A percentile compares a stretch with the other conserved stretches of the same genome.
phyloP scores from a whole-genome alignment of 1,284 basidiomycete genomes.

The Volvariella volvacea region DNA sequence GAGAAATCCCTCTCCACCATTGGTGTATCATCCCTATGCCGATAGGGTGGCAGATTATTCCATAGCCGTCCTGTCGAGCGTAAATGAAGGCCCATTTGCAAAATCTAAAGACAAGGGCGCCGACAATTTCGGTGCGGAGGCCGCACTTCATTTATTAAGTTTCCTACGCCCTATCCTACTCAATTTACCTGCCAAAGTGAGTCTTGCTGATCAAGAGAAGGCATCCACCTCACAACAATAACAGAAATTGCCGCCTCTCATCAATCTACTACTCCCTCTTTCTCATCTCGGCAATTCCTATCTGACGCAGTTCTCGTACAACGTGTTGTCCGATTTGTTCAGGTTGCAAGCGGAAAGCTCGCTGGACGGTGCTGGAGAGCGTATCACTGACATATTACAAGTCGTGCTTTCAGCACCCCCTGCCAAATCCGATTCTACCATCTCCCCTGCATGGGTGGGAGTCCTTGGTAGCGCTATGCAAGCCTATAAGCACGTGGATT shows the following conservation, averaged over 20 bases:
- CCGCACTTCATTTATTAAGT: slow-evolving; percentile 77
- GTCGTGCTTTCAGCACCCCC: slow-evolving; percentile 75
- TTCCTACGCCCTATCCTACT: slow-evolving; percentile 62
- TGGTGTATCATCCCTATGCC: slow-evolving; percentile 79
- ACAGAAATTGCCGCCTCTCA: slow-evolving; percentile 67
- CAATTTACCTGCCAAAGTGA: slow-evolving; percentile 53
- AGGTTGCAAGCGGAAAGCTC: slow-evolving; percentile 44
- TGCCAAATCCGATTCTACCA: slow-evolving; percentile 49
- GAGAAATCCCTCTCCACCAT: slow-evolving; percentile 67
- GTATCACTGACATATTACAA: slow-evolving; percentile 65
- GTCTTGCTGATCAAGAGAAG: slow-evolving; percentile 2
- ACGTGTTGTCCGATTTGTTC: slow-evolving; percentile 73
- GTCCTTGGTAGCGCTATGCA: slow-evolving; percentile 68
- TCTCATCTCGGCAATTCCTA: slow-evolving; percentile 82
- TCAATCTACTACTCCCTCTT: slow-evolving; percentile 65
- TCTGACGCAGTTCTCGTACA: slow-evolving; percentile 78
- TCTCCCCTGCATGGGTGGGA: slow-evolving; percentile 69
- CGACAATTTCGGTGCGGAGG: slow-evolving; percentile 60
- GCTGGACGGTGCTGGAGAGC: slow-evolving; percentile 37
- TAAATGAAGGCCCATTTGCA: slow-evolving; percentile 52
- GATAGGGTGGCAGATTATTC: slow-evolving; percentile 79
- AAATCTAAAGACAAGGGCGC: slow-evolving; percentile 58
- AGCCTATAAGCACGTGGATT: slow-evolving; percentile 45
- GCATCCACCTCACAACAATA: slow-evolving; percentile 7
- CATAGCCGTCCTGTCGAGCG: slow-evolving; percentile 59